Evolutionary conservation across 345 rosid species (phyloP).

Genomic region (Salix arbutifolia): DNA sequence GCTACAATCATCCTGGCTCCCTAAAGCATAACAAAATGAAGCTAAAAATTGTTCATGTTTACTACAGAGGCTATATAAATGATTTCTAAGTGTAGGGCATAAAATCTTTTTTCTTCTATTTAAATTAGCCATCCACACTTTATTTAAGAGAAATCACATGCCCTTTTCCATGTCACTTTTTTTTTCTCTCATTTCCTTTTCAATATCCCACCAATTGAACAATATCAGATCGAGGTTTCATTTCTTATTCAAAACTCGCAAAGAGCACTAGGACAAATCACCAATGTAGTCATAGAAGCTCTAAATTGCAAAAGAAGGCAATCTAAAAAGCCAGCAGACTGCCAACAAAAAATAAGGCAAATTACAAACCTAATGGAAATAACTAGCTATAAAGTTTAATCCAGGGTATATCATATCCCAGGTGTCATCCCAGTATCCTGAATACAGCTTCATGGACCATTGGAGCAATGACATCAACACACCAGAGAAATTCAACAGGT

Average conservation of each 20-base stretch:
- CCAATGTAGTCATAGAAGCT: not conserved
- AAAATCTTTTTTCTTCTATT: not conserved
- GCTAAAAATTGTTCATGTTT: not conserved
- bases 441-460: not conserved
- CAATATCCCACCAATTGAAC: not conserved
- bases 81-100: not conserved
- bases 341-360: not conserved
- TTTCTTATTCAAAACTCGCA: not conserved
- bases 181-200: not conserved
- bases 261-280: not conserved
- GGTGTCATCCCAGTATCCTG: not conserved
- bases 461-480: not conserved
- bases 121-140: not conserved
- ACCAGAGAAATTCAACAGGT: not conserved
- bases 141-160: not conserved
- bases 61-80: not conserved
- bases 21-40: conserved; percentile 23
- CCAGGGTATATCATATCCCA: not conserved
- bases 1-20: conserved; percentile 64
- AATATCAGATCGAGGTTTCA: not conserved
- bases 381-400: not conserved
- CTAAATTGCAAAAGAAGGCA: not conserved
- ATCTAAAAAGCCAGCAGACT: not conserved
- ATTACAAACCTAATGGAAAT: not conserved
- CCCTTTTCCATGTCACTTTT: not conserved